Evolutionary conservation across 805 yeast genomes (phyloP).

Genomic region (Blastobotrys peoriensis): DNA sequence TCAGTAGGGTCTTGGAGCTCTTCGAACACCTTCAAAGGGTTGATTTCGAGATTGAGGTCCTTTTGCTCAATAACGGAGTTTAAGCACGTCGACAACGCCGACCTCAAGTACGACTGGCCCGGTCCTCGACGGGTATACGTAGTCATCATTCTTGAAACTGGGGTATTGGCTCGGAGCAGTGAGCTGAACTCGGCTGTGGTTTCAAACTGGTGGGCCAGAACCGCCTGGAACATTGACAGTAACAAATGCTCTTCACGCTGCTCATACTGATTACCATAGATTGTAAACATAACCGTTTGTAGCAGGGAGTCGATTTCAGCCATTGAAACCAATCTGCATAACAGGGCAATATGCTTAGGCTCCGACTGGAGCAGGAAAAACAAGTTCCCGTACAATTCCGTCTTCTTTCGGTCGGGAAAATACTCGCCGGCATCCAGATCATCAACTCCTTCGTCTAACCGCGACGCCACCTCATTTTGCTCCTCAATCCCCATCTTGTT

Average conservation of each 20-base stretch:
- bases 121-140: constrained; percentile 36
- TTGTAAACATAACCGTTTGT: constrained; percentile 36
- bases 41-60: constrained; percentile 28
- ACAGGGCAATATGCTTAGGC: constrained; percentile 32
- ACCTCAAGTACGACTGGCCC: constrained; percentile 33
- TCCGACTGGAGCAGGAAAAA: constrained; percentile 34
- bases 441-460: constrained; percentile 21
- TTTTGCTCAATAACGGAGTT: constrained; percentile 23
- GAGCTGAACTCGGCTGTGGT: constrained; percentile 30
- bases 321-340: constrained; percentile 29
- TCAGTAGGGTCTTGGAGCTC: constrained; percentile 22
- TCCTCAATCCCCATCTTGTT: constrained; percentile 34
- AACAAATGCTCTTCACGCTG: constrained; percentile 35
- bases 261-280: constrained; percentile 38
- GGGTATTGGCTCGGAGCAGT: constrained; percentile 34
- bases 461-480: constrained; percentile 30
- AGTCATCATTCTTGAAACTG: constrained; percentile 36
- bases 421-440: constrained; percentile 18
- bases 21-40: constrained; percentile 30
- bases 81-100: constrained; percentile 26
- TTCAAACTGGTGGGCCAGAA: constrained; percentile 33
- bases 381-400: constrained; percentile 30
- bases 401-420: constrained; percentile 27
- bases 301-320: constrained; percentile 34
- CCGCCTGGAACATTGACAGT: constrained; percentile 34